Evolutionary conservation across 1,284 basidiomycete genomes (phyloP).

Genomic region (Peniophora sp.): DNA sequence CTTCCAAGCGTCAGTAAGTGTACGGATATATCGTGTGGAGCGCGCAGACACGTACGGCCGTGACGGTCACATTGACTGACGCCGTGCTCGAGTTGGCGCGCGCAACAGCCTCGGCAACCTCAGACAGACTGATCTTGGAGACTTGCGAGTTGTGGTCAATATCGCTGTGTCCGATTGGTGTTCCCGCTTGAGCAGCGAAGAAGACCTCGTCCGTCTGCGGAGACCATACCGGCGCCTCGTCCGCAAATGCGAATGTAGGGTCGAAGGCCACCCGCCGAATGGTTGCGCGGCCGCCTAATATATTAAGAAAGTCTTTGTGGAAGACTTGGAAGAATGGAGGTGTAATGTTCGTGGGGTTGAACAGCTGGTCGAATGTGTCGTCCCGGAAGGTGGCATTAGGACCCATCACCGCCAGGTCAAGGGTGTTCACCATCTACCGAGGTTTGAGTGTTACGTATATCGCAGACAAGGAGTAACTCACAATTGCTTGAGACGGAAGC

Average conservation of each 20-base stretch:
- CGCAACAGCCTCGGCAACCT: slow-evolving; percentile 20
- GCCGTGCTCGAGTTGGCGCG: slow-evolving; percentile 22
- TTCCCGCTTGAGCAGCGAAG: slow-evolving; percentile 41
- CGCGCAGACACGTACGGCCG: slow-evolving; percentile 30
- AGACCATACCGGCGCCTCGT: slow-evolving; percentile 66
- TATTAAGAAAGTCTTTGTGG: slow-evolving; percentile 45
- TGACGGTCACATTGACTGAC: slow-evolving; percentile 45
- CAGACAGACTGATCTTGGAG: slow-evolving; percentile 26
- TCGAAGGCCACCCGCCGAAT: slow-evolving; percentile 52
- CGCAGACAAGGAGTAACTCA: background rate
- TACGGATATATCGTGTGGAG: background rate
- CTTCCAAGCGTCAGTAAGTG: slow-evolving; percentile 1
- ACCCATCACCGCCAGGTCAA: slow-evolving; percentile 22
- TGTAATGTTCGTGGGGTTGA: slow-evolving; percentile 33
- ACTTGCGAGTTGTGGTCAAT: slow-evolving; percentile 35
- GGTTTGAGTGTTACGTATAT: background rate
- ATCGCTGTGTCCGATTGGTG: slow-evolving; percentile 32
- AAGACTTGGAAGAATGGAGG: slow-evolving; percentile 68
- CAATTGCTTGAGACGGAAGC: background rate
- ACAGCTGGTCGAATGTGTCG: slow-evolving; percentile 16
- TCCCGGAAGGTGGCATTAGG: slow-evolving; percentile 19
- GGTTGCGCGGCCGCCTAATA: slow-evolving; percentile 52
- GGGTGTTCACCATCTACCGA: slow-evolving; percentile 22
- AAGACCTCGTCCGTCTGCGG: slow-evolving; percentile 51
- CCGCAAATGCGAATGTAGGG: slow-evolving; percentile 57